phyloP scores from a whole-genome alignment of 352 stramenopile species.

The Phytophthora citricola region DNA sequence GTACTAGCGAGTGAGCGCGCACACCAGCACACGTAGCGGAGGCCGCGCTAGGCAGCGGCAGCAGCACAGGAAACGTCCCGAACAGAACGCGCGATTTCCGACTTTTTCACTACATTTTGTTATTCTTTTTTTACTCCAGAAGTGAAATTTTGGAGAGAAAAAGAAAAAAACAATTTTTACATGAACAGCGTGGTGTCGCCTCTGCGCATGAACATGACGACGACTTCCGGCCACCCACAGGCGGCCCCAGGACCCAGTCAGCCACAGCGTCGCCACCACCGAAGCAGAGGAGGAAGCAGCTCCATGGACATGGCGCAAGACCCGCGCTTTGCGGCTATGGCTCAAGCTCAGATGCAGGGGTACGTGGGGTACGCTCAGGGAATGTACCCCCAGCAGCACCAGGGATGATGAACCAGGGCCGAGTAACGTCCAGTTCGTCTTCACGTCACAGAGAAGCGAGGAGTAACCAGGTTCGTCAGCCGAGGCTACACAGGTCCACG shows the following conservation, averaged over 20 bases:
- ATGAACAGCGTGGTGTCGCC: constrained; percentile 50
- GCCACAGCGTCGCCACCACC: constrained; percentile 24
- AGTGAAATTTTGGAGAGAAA: constrained; percentile 13
- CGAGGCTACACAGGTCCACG: neutral
- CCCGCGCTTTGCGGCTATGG: constrained; percentile 16
- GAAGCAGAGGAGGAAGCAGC: constrained; percentile 9
- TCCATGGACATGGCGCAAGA: constrained; percentile 24
- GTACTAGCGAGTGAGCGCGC: neutral
- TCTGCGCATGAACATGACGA: constrained; percentile 47
- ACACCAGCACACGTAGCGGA: neutral
- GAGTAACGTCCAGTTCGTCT: constrained; percentile 6
- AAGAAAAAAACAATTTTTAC: constrained; percentile 2
- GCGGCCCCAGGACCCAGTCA: constrained; percentile 3
- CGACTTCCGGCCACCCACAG: constrained; percentile 25
- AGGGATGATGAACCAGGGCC: constrained; percentile 20
- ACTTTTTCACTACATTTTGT: constrained; percentile 3
- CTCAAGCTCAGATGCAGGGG: constrained; percentile 41
- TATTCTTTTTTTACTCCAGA: constrained; percentile 1
- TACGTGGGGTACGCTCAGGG: constrained; percentile 31
- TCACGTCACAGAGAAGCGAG: constrained; percentile 8
- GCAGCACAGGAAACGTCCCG: neutral
- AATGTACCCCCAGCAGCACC: constrained; percentile 18
- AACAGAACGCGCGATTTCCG: neutral
- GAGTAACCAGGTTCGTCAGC: constrained; percentile 14
- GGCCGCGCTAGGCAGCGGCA: neutral